Evolutionary conservation across 2,329 filamentous ascomycete species (phyloP), one percentile per base, ranked within the genome.

Genomic region (Xylaria sp.): DNA sequence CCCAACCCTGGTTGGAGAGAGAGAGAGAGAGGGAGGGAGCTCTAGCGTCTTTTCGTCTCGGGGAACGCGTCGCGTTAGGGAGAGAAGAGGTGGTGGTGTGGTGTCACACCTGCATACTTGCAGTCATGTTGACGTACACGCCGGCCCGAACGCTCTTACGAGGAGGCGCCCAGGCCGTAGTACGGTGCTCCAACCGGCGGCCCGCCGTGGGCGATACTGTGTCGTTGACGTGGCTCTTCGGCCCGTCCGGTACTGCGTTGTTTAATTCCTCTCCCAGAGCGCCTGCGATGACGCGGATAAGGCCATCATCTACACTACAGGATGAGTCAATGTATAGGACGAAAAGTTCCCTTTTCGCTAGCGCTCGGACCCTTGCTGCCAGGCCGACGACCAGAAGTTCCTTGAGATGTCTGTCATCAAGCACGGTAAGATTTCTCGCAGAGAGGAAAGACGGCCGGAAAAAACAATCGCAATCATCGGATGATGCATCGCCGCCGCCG

Each of bases 71-170:
- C 17, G 28, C 28, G 26, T 48, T 23, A 15, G 33, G 31, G 13
- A 36, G 13, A 36, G 40, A 15, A 6, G 53, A 38, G 33, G 62
- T 59, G 7, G 58, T 59, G 40, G 54, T 51, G 42, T 44, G 26
- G 33, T 46, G 31, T 51, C 40, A 58, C 51, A 46, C 56, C 20
- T 17, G 7, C 26, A 15, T 44, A 26, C 28, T 9, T 56, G 53
- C 46, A 54, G 56, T 63, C 68, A 70, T 70, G 68, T 66, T 66
- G 66, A 58, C 46, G 65, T 48, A 63, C 51, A 20, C 59, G 46
- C 48, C 36, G 59, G 44, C 38, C 36, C 54, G 56, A 38, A 49
- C 59, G 6, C 26, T 70, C 28, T 44, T 49, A 17, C 68, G 51
- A 33, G 36, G 9, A 33, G 36, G 60, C 11, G 11, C 40, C 38